Conservation (phyloP, 805 yeast species). For the Monosporozyma servazzii region DNA sequence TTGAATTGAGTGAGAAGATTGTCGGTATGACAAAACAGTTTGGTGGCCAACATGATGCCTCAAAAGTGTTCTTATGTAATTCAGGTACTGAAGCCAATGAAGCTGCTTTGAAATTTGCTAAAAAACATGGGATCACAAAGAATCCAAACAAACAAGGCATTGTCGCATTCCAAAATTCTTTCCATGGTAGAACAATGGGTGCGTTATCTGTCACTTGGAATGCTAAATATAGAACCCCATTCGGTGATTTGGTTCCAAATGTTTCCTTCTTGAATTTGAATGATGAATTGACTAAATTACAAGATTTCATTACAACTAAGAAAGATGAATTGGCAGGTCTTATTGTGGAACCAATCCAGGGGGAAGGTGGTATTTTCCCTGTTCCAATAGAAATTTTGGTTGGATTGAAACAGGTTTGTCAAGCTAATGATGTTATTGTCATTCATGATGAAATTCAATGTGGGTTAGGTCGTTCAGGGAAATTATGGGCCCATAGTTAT, state of each 20-base stretch:
- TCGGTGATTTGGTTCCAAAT: constrained; percentile 87
- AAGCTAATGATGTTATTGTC: constrained; percentile 73
- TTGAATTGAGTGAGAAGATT: constrained; percentile 63
- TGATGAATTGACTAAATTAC: constrained; percentile 26
- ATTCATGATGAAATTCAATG: constrained; percentile 97
- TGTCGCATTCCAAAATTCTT: constrained; percentile 79
- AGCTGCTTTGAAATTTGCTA: constrained; percentile 67
- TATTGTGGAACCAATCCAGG: constrained; percentile 94
- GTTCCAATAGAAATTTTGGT: constrained; percentile 73
- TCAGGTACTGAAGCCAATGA: constrained; percentile 78
- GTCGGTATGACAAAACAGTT: constrained; percentile 56
- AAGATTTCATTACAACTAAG: constrained; percentile 13
- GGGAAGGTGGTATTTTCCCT: constrained; percentile 96
- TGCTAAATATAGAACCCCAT: constrained; percentile 86
- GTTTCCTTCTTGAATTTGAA: constrained; percentile 38
- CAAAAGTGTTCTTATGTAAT: constrained; percentile 61
- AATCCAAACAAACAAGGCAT: constrained; percentile 58
- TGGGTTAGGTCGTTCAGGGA: constrained; percentile 96
- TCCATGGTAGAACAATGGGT: constrained; percentile 95
- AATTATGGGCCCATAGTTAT: constrained; percentile 85
- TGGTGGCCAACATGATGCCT: constrained; percentile 78
- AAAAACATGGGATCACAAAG: constrained; percentile 63
- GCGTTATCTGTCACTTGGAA: constrained; percentile 88
- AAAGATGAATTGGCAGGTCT: constrained; percentile 62
- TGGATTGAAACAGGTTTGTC: constrained; percentile 73